phyloP scores from a whole-genome alignment of 1,284 basidiomycete genomes.

The Sparassis latifolia region DNA sequence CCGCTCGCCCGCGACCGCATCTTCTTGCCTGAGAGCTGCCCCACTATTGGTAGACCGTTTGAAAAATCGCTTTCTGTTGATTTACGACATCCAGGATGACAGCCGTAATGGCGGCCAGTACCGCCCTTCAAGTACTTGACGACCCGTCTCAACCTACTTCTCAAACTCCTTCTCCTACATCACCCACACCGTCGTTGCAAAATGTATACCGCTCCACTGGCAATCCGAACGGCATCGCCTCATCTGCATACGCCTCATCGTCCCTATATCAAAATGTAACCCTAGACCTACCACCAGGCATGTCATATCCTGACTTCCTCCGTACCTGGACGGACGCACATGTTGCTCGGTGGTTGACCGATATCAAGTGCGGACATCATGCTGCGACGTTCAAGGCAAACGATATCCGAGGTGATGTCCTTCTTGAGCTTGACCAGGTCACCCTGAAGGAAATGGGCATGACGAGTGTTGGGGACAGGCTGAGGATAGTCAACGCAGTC shows the following conservation, averaged over 20 bases:
- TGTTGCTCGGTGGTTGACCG: slow-evolving; percentile 65
- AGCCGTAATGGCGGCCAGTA: slow-evolving; percentile 33
- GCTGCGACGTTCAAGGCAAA: slow-evolving; percentile 69
- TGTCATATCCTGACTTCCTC: slow-evolving; percentile 56
- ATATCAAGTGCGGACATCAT: slow-evolving; percentile 69
- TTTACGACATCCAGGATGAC: slow-evolving; percentile 23
- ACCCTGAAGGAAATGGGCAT: slow-evolving; percentile 88
- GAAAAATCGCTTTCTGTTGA: not conserved
- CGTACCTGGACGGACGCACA: slow-evolving; percentile 64
- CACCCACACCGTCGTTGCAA: slow-evolving; percentile 32
- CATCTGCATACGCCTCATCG: slow-evolving; percentile 7
- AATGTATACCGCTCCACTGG: slow-evolving; percentile 17
- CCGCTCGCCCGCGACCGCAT: not conserved
- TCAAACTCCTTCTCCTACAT: slow-evolving; percentile 48
- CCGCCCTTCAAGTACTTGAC: slow-evolving; percentile 30
- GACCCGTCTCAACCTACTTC: slow-evolving; percentile 32
- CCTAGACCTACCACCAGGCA: slow-evolving; percentile 53
- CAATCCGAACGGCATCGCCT: slow-evolving; percentile 18
- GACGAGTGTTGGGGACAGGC: slow-evolving; percentile 80
- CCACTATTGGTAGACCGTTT: not conserved
- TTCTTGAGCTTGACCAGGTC: slow-evolving; percentile 83
- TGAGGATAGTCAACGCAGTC: slow-evolving; percentile 80
- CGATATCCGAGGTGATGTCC: slow-evolving; percentile 84
- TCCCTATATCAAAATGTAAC: slow-evolving; percentile 27
- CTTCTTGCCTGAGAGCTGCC: not conserved